Evolutionary conservation across 495 filamentous ascomycete species (phyloP), one percentile per base, ranked within the genome.

Genomic region (Aspergillus kassunensis): DNA sequence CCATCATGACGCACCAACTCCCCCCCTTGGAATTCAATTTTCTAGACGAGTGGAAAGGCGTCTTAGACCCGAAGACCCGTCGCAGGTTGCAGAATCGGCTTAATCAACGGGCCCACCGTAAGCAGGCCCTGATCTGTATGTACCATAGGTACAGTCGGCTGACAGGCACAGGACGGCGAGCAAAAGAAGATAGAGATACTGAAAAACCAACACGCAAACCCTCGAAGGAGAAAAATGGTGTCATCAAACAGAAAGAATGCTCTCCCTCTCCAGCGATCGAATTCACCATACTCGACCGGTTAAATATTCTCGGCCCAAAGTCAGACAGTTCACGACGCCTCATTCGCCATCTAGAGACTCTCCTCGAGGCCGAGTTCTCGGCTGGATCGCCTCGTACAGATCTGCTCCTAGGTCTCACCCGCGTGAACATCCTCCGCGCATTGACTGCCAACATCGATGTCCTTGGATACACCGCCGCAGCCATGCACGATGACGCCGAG

Each of bases 21-120:
- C 24, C 24, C 24, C 4, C 9, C 24, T 9, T 4, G n/a, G 10
- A 37, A n/a, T 6, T 50, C n/a, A 12, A 27, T 15, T n/a, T 50
- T 13, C 10, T 24, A 44, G 51, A 54, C 10, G 43, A 47, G 3
- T 54, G 51, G 43, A 47, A 23, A 16, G 43, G 51, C n/a, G 43
- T 46, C 2, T n/a, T 25, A 9, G 51, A 46, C 15, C 31, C 51
- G 11, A 27, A 40, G 30, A 36, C 23, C 13, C n/a, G 51, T 23
- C 30, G 51, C 9, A 46, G 21, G 10, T 18, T 53, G 16, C 51
- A 53, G 34, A 53, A 53, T 34, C 41, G 51, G 10, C 25, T 53
- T 10, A 46, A 46, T 20, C 42, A 53, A 15, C 31, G 51, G 13
- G 51, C 51, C 12, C 34, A 27, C 10, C 21, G 51, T 53, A 27